phyloP scores from a whole-genome alignment of 2,329 filamentous ascomycete genomes.

The Neofusicoccum cordaticola region DNA sequence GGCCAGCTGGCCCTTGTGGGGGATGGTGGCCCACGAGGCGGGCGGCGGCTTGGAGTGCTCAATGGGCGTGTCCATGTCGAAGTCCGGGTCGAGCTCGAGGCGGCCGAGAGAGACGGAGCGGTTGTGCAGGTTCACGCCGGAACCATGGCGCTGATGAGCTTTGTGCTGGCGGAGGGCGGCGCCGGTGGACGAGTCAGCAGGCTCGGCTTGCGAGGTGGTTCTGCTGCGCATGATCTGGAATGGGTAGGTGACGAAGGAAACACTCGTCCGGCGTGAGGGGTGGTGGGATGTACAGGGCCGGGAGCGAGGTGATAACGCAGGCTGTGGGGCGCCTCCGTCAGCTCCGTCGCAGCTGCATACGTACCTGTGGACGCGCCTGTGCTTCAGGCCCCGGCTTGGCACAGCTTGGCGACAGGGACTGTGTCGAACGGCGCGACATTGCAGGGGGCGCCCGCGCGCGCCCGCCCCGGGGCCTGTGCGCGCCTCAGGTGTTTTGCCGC shows the following conservation, averaged over 20 bases:
- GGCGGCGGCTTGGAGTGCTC: slow-evolving; percentile 16
- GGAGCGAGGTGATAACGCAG: background rate
- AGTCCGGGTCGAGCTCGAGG: slow-evolving; percentile 11
- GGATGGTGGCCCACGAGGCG: slow-evolving; percentile 39
- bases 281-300: background rate
- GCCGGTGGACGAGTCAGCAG: slow-evolving; percentile 16
- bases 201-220: slow-evolving; percentile 15
- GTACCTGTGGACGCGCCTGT: background rate
- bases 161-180: slow-evolving; percentile 13
- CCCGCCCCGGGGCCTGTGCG: background rate
- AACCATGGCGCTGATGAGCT: slow-evolving; percentile 17
- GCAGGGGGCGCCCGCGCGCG: background rate
- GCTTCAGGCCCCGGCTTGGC: slow-evolving; percentile 11
- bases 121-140: slow-evolving; percentile 3
- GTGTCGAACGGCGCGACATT: background rate
- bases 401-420: background rate
- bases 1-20: slow-evolving; percentile 40
- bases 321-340: slow-evolving; percentile 9
- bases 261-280: background rate
- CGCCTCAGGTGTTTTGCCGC: background rate
- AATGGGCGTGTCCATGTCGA: slow-evolving; percentile 15
- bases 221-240: slow-evolving; percentile 13
- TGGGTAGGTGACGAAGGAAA: background rate
- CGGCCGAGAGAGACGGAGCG: slow-evolving; percentile 16
- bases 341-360: slow-evolving; percentile 10